Percentiles rank a stretch among this genome's conserved stretches.
Conservation (phyloP, 2,329 filamentous ascomycete genomes). For the Aspergillus candidus region DNA sequence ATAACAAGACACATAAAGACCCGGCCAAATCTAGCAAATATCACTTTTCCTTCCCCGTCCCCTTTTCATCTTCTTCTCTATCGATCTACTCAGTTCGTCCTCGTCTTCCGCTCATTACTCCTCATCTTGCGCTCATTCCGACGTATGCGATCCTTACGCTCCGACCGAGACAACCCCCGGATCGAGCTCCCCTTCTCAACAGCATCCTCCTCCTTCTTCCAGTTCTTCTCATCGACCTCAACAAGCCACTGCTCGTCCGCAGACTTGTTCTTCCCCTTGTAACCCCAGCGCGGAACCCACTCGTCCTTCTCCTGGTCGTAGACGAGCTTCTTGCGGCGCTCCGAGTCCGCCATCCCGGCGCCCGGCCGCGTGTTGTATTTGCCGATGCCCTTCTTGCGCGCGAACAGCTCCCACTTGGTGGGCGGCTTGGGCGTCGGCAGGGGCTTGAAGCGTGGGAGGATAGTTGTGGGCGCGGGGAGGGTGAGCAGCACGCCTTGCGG, state of each 20-base stretch:
- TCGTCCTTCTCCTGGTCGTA: slow-evolving; percentile 80
- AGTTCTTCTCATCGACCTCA: slow-evolving; percentile 75
- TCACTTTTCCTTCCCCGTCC: slow-evolving; percentile 3
- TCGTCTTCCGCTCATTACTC: slow-evolving; percentile 54
- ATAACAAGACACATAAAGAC: slow-evolving; percentile 5
- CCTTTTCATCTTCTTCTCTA: slow-evolving; percentile 8
- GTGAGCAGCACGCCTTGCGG: slow-evolving; percentile 66
- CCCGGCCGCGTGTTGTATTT: slow-evolving; percentile 65
- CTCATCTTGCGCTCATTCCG: slow-evolving; percentile 61
- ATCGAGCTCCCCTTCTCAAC: slow-evolving; percentile 57
- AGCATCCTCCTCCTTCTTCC: slow-evolving; percentile 58
- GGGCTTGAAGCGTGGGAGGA: slow-evolving; percentile 84
- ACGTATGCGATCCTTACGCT: slow-evolving; percentile 61
- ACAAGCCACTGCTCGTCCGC: slow-evolving; percentile 74
- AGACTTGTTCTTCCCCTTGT: slow-evolving; percentile 82
- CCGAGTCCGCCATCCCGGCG: slow-evolving; percentile 57
- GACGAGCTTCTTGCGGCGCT: slow-evolving; percentile 61
- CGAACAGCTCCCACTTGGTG: slow-evolving; percentile 95
- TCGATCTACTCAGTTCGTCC: slow-evolving; percentile 23
- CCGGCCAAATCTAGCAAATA: slow-evolving; percentile 7
- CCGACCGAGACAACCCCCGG: slow-evolving; percentile 59
- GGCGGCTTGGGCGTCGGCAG: slow-evolving; percentile 73
- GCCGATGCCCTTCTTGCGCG: slow-evolving; percentile 88
- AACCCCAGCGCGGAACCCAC: slow-evolving; percentile 94
- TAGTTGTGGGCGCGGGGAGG: slow-evolving; percentile 64